A percentile compares a stretch with the other conserved stretches of the same genome.
phyloP scores from a whole-genome alignment of 108 stramenopile genomes.

The Mayamaea pseudoterrestris region DNA sequence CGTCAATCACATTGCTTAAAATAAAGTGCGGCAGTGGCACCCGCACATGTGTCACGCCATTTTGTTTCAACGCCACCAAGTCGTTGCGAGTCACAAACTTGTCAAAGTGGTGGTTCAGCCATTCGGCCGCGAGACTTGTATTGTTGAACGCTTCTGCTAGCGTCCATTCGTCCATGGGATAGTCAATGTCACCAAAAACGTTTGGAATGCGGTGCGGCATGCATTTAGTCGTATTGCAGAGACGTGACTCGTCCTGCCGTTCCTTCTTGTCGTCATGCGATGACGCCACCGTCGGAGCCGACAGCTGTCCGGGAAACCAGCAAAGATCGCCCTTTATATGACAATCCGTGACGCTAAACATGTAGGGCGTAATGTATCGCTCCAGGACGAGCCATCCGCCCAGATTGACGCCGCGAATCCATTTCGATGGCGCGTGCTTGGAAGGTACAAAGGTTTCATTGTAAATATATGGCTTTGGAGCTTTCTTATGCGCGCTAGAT shows the following conservation, averaged over 20 bases:
- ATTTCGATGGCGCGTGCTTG: too few species aligned
- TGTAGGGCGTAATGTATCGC: slow-evolving; percentile 59
- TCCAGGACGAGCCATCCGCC: slow-evolving; percentile 56
- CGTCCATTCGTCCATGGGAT: slow-evolving; percentile 46
- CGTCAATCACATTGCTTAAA: slow-evolving; percentile 11
- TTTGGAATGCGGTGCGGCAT: slow-evolving; percentile 11
- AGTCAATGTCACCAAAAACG: slow-evolving; percentile 14
- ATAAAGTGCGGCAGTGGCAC: slow-evolving; percentile 68
- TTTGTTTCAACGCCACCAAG: slow-evolving; percentile 20
- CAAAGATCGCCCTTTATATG: slow-evolving; percentile 29
- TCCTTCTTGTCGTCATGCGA: slow-evolving; percentile 1
- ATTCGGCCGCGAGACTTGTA: slow-evolving; percentile 17
- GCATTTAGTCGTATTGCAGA: slow-evolving; percentile 23
- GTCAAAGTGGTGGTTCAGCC: slow-evolving; percentile 59
- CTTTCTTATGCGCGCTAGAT: too few species aligned
- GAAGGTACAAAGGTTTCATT: too few species aligned
- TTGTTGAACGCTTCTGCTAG: slow-evolving; percentile 20
- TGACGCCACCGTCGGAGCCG: slow-evolving; percentile 19
- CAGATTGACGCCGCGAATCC: slow-evolving; percentile 59
- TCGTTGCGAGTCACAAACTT: slow-evolving; percentile 50
- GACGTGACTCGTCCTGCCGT: too few species aligned
- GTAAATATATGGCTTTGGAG: too few species aligned
- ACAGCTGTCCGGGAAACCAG: slow-evolving; percentile 33
- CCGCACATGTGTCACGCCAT: slow-evolving; percentile 54
- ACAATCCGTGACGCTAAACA: slow-evolving; percentile 36